A percentile compares a stretch with the other conserved stretches of the same genome.
Conservation (phyloP, 805 yeast species). For the Scheffersomyces amazonensis region DNA sequence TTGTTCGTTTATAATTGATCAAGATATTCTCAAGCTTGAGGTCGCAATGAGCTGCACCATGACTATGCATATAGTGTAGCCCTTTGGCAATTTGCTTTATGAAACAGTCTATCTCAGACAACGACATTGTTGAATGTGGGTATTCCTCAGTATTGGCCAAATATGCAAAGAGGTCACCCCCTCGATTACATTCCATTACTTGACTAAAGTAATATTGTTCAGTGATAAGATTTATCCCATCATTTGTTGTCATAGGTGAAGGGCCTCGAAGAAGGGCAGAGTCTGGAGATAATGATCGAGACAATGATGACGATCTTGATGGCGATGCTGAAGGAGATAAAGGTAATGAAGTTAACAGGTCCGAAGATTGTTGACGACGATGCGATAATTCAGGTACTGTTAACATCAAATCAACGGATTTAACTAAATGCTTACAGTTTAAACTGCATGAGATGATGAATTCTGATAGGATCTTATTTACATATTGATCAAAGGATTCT, state of each 20-base stretch:
- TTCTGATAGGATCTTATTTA: conserved; percentile 80
- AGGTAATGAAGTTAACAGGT: background rate
- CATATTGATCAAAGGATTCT: conserved; percentile 43
- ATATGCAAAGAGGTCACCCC: conserved; percentile 36
- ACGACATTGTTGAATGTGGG: conserved; percentile 11
- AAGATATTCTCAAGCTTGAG: conserved; percentile 85
- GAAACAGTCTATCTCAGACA: conserved; percentile 79
- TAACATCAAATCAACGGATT: conserved; percentile 72
- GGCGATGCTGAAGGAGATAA: background rate
- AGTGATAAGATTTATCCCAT: background rate
- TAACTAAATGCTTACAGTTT: conserved; percentile 72
- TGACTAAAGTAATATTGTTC: conserved; percentile 21
- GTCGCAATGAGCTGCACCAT: conserved; percentile 94
- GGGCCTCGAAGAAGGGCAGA: background rate
- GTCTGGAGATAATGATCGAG: background rate
- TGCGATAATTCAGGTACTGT: conserved; percentile 14
- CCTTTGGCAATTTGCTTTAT: conserved; percentile 85
- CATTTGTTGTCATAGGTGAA: background rate
- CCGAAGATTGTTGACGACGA: no score
- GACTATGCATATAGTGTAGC: conserved; percentile 78
- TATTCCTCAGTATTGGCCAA: conserved; percentile 13
- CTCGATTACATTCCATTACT: conserved; percentile 37
- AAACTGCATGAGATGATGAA: conserved; percentile 81
- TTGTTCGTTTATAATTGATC: conserved; percentile 23
- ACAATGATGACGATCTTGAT: background rate